A percentile compares a stretch with the other conserved stretches of the same genome.
Evolutionary conservation across 83 land plant species (phyloP).

Genomic region (Larix sibirica): DNA sequence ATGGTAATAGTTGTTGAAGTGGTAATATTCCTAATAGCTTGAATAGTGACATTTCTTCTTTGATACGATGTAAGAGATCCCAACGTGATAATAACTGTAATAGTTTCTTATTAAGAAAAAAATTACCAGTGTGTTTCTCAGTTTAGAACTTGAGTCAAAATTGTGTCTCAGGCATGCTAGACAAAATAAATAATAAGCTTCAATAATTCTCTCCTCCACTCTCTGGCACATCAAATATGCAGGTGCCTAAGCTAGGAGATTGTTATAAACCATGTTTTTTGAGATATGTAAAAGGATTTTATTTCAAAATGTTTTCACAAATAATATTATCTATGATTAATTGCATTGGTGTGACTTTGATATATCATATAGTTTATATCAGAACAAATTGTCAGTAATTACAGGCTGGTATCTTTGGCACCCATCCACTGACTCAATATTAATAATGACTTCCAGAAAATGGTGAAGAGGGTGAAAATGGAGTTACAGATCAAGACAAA

Average conservation of each 20-base stretch:
- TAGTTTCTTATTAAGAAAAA: not conserved
- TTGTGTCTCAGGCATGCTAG: not conserved
- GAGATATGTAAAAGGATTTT: not conserved
- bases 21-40: too few relatives aligned
- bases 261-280: not conserved
- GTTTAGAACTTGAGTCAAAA: not conserved
- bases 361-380: not conserved
- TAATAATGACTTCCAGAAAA: slow-evolving; percentile 8
- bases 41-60: too few relatives aligned
- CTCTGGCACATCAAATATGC: not conserved
- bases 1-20: too few relatives aligned
- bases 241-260: not conserved
- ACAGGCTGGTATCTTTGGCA: too few relatives aligned
- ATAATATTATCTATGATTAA: not conserved
- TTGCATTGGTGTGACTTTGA: not conserved
- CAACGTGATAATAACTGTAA: not conserved
- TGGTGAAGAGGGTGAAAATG: slow-evolving; percentile 21
- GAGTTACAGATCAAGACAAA: slow-evolving; percentile 35
- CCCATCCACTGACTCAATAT: not conserved
- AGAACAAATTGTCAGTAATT: not conserved
- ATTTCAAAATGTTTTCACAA: not conserved
- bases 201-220: not conserved
- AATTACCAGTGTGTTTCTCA: not conserved
- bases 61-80: too few relatives aligned
- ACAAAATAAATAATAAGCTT: not conserved